These are phyloP conservation scores for Aspergillus neotritici DNA, from an alignment of 2,329 filamentous ascomycete genomes.

Conservation along the genomic window DNA sequence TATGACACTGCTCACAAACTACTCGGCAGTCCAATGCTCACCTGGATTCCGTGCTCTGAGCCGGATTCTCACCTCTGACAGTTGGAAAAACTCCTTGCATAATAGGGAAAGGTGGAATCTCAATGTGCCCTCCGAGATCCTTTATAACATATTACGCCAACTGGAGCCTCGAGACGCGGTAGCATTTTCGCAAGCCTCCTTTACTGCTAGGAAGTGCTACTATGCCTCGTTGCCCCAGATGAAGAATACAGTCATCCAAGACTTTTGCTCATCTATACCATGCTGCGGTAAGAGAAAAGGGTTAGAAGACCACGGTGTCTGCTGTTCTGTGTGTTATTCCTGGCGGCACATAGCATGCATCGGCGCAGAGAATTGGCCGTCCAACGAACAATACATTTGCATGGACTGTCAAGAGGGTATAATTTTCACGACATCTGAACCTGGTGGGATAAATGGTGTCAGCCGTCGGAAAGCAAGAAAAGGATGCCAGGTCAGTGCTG, in stretches of 20 bases:
- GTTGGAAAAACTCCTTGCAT: conserved; percentile 15
- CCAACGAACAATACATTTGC: background rate
- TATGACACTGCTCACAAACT: conserved; percentile 14
- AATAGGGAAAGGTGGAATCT: conserved; percentile 13
- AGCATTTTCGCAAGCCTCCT: conserved; percentile 20
- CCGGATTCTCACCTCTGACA: conserved; percentile 17
- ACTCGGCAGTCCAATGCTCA: conserved; percentile 19
- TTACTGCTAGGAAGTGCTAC: conserved; percentile 15
- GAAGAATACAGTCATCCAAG: conserved; percentile 8
- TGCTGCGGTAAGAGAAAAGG: conserved; percentile 20
- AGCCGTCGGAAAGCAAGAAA: conserved; percentile 7
- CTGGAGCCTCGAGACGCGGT: conserved; percentile 16
- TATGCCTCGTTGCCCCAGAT: conserved; percentile 21
- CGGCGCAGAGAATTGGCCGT: background rate
- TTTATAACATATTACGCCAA: conserved; percentile 11
- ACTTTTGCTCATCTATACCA: conserved; percentile 15
- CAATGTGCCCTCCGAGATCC: conserved; percentile 10
- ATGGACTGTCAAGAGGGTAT: background rate
- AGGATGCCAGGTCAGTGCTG: conserved; percentile 10
- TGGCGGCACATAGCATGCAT: conserved; percentile 10
- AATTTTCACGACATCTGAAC: conserved; percentile 3
- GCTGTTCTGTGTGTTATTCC: conserved; percentile 15
- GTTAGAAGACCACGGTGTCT: conserved; percentile 10
- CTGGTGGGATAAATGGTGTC: conserved; percentile 13
- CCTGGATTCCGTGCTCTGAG: conserved; percentile 20